phyloP scores from a whole-genome alignment of 805 yeast species.

The Torulaspora gathmanii region DNA sequence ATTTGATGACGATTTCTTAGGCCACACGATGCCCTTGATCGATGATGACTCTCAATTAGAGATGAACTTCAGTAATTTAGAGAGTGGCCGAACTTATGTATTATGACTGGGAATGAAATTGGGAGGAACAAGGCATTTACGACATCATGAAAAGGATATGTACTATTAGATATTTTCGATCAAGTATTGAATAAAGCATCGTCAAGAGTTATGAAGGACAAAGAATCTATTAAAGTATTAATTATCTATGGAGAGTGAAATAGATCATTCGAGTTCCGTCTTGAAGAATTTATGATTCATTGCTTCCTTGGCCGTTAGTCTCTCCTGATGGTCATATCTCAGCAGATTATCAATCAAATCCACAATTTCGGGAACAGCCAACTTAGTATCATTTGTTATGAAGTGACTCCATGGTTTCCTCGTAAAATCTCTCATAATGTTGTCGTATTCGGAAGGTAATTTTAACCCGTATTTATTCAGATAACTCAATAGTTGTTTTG shows the following conservation, averaged over 20 bases:
- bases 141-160: neutral
- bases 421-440: conserved; percentile 57
- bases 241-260: conserved; percentile 2
- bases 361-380: conserved; percentile 51
- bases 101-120: neutral
- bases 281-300: conserved; percentile 70
- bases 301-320: conserved; percentile 85
- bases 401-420: conserved; percentile 66
- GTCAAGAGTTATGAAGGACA: neutral
- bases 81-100: neutral
- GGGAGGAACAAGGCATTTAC: neutral
- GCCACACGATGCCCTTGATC: neutral
- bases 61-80: conserved; percentile 1
- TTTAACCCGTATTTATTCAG: conserved; percentile 63
- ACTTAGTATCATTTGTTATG: conserved; percentile 49
- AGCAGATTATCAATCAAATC: conserved; percentile 71
- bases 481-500: conserved; percentile 66
- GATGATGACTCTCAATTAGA: conserved; percentile 3
- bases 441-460: conserved; percentile 75
- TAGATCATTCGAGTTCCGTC: conserved; percentile 15
- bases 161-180: neutral
- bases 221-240: conserved; percentile 5
- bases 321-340: conserved; percentile 80
- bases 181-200: neutral
- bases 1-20: neutral